Evolutionary conservation across 164 flowering plant species (phyloP).

Genomic region (Vitis rupestris): DNA sequence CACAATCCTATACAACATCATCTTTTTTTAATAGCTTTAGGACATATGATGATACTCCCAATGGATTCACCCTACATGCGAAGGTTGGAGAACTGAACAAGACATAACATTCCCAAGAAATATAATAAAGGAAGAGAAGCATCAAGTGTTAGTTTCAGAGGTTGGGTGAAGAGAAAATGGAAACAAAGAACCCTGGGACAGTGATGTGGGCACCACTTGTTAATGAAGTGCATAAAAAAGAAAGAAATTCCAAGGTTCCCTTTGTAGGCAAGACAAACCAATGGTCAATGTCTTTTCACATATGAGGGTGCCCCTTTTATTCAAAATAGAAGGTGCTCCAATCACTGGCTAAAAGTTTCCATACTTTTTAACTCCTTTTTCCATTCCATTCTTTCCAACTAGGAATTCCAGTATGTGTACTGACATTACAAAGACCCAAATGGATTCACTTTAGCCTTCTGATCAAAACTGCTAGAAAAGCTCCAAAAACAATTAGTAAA

Average conservation of each 20-base stretch:
- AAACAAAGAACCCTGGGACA: neutral
- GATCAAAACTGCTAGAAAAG: constrained; percentile 16
- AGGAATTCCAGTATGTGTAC: constrained; percentile 5
- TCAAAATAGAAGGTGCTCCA: neutral
- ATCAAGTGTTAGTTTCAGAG: neutral
- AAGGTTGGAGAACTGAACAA: neutral
- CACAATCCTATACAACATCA: neutral
- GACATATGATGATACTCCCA: no score
- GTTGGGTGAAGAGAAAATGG: neutral
- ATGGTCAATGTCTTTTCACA: no score
- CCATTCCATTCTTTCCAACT: constrained; percentile 1
- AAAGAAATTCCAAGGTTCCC: no score
- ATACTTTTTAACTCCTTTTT: constrained; percentile 5
- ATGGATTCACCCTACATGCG: no score
- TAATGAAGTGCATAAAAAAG: neutral
- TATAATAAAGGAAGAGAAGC: neutral
- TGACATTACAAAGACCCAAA: constrained; percentile 20
- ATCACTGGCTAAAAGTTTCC: constrained; percentile 2
- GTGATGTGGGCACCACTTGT: neutral
- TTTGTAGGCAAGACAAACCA: no score
- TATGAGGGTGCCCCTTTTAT: neutral
- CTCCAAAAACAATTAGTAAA: neutral
- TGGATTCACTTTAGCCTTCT: constrained; percentile 15
- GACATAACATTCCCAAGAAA: neutral
- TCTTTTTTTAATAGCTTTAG: no score